Base-by-base conservation (phyloP, 805 yeast species). In the Metschnikowia borealis region DNA sequence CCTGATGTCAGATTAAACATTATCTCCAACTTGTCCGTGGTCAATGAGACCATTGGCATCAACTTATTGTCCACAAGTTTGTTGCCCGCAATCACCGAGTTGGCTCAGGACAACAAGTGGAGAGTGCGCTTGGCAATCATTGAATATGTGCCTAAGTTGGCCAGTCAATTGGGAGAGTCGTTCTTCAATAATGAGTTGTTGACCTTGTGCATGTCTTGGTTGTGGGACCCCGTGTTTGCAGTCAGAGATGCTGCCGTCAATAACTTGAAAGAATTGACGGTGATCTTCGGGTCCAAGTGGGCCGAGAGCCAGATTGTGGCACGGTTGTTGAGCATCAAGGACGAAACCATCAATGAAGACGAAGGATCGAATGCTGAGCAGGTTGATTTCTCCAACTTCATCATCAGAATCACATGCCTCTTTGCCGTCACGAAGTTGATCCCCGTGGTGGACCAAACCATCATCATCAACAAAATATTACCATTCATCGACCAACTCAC, bases 91-190 rank as follows among this genome's bases (percentile, higher is more conserved):
- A 92, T 94, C 58, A 85, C 96, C 10, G 97, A 92, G 58, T 78
- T 94, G 58, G 98, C 99, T 10, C 91, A 90, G 65, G 99, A 94
- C 71, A 86, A 86, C 62, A 92, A 91, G 64, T 94, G 99, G 99
- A 83, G 99, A 64, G 97, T 94, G 29, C 83, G 98, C 65, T 78
- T 94, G 65, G 98, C 98, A 10, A 94, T 94, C 54, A 94, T 94
- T 63, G 96, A 94, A 67, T 94, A 94, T 71, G 89, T 91, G 58
- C 99, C 99, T 31, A 78, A 92, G 55, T 76, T 94, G 57, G 97
- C 98, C 6, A 87, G 87, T 61, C 98, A 94, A 71, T 77, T 94
- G 53, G 99, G 99, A 29, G 91, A 87, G 47, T 84, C 89, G 29
- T 90, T 92, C 63, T 94, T 94, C 70, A 94, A 94, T 68, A 87